Base-by-base conservation (phyloP, 176 grass and related monocot genomes). In the Carex scoparia region DNA sequence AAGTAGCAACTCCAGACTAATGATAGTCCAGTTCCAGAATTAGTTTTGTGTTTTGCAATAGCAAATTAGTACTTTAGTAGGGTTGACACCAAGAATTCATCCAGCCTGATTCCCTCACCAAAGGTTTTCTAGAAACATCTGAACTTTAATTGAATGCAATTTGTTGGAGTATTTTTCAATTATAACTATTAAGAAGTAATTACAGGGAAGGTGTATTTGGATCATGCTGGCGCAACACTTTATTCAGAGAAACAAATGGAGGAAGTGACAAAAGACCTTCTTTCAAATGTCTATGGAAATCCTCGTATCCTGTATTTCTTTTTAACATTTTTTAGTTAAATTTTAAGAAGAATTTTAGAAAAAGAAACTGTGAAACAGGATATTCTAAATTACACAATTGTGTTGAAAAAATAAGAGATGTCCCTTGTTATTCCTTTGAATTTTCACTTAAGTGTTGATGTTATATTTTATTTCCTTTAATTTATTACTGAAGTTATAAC, bases 211-310 rank as follows among this genome's bases (percentile, higher is more conserved):
- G 91, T 86, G 86, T 94, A 93, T 87, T 88, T 98, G 84, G 93
- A 98, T 51, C 91, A 98, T 77, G 95, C 93, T 4, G 95, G 93
- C 3, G 92, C 93, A 2, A 89, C 91, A 1, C 80, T 94, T 31
- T 94, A 98, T 32, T 98, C 95, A 11, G 95, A 98, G 78, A 67
- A 57, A 1, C 95, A 98, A 84, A 98, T 94, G 82, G 88, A 85
- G 6, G 85, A 91, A 79, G 88, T 94, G 12, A 59, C 79, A 4
- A 89, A 88, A 56, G 93, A 94, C 55, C 89, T 94, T 61, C 84
- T 84, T 5, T 89, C 92, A 16, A 93, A 89, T 86, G 82, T 98
- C 28, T 98, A 94, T 3, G 95, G 91, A 65, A 98, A 98, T 79
- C 95, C 95, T 92, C 95, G 93, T 98, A 94, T 98, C 95, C 95